Percentiles rank a stretch among this genome's conserved stretches.
Conservation (phyloP, 2,329 filamentous ascomycete genomes). For the Graphium sp. region DNA sequence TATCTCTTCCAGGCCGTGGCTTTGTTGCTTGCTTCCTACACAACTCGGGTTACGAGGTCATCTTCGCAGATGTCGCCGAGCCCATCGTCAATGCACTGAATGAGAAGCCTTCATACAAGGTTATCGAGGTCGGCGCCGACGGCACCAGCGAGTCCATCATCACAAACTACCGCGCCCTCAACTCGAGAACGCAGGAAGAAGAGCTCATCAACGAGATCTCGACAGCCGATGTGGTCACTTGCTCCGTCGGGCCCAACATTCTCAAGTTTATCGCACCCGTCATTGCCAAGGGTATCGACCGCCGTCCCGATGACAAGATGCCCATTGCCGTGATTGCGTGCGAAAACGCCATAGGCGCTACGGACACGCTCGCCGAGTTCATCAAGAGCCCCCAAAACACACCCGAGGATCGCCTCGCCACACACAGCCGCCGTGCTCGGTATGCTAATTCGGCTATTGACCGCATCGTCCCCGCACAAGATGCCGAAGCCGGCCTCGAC, state of each 20-base stretch:
- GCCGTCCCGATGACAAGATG: constrained; percentile 41
- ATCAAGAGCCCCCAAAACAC: constrained; percentile 66
- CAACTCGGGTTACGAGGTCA: constrained; percentile 85
- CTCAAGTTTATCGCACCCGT: constrained; percentile 92
- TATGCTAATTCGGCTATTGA: constrained; percentile 98
- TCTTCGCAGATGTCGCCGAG: constrained; percentile 92
- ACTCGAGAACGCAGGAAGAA: constrained; percentile 72
- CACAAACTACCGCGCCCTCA: constrained; percentile 92
- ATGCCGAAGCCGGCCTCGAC: constrained; percentile 61
- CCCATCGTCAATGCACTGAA: constrained; percentile 67
- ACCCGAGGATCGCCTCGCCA: constrained; percentile 44
- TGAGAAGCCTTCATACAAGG: constrained; percentile 59
- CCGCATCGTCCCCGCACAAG: constrained; percentile 89
- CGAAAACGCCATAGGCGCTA: constrained; percentile 94
- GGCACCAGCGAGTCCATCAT: constrained; percentile 70
- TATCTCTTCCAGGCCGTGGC: constrained; percentile 36
- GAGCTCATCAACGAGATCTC: constrained; percentile 74
- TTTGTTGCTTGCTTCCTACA: constrained; percentile 87
- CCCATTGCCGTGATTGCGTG: constrained; percentile 90
- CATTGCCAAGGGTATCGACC: constrained; percentile 85
- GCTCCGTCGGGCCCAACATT: constrained; percentile 90
- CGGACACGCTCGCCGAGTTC: constrained; percentile 67
- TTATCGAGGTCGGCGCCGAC: constrained; percentile 80
- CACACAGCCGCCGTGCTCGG: constrained; percentile 58
- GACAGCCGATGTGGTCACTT: constrained; percentile 81